phyloP scores from a whole-genome alignment of 352 stramenopile genomes.

The Globisporangium splendens region DNA sequence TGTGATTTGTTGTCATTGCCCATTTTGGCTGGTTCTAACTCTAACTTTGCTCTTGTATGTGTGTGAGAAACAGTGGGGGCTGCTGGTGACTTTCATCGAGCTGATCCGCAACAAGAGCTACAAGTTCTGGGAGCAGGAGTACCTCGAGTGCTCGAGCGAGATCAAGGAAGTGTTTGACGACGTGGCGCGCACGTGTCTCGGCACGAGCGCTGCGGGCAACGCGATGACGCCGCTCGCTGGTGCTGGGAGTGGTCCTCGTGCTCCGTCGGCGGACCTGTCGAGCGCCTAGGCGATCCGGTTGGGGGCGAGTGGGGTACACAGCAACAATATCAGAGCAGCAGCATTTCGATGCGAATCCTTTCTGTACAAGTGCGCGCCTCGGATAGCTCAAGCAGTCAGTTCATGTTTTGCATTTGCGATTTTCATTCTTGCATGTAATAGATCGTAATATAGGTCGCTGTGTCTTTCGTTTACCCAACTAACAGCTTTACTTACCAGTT shows the following conservation, averaged over 20 bases:
- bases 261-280: neutral
- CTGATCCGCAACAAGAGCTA: conserved; percentile 99
- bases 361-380: no score
- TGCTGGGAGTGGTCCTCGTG: neutral
- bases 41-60: conserved; percentile 14
- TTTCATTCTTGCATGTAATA: no score
- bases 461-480: no score
- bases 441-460: no score
- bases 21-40: conserved; percentile 3
- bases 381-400: no score
- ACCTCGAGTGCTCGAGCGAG: conserved; percentile 97
- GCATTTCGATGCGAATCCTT: no score
- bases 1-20: conserved; percentile 2
- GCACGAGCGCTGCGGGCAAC: conserved; percentile 31
- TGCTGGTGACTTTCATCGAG: conserved; percentile 99
- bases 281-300: neutral
- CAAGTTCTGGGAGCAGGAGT: conserved; percentile 98
- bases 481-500: no score
- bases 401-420: no score
- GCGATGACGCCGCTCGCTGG: conserved; percentile 17
- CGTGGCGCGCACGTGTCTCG: conserved; percentile 94
- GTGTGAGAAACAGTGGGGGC: conserved; percentile 73
- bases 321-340: no score
- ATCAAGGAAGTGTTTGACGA: conserved; percentile 99
- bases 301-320: no score